Evolutionary conservation across 805 yeast genomes (phyloP).

Genomic region (Ogataea pignaliae): DNA sequence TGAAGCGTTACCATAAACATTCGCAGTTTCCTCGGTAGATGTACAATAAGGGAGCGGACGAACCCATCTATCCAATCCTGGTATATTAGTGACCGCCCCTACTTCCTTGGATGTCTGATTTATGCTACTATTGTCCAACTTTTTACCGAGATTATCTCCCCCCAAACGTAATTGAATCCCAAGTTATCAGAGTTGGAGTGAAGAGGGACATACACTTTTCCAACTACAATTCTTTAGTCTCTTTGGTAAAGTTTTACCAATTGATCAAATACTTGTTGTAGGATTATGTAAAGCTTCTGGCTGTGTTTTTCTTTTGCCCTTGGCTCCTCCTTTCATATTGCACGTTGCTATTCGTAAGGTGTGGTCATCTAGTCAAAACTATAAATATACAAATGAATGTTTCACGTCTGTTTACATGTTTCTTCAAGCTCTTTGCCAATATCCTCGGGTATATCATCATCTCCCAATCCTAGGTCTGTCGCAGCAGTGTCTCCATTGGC

Average conservation of each 20-base stretch:
- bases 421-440: conserved; percentile 51
- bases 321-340: background rate
- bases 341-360: too few relatives aligned
- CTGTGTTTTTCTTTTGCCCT: background rate
- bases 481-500: conserved; percentile 10
- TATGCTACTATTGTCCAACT: background rate
- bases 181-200: too few relatives aligned
- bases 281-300: background rate
- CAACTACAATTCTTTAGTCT: background rate
- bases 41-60: conserved; percentile 49
- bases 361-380: too few relatives aligned
- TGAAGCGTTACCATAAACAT: conserved; percentile 74
- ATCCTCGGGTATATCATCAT: conserved; percentile 51
- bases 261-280: background rate
- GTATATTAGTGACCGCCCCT: conserved; percentile 82
- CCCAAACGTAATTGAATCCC: too few relatives aligned
- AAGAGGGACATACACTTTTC: too few relatives aligned
- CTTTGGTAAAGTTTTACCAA: conserved; percentile 1
- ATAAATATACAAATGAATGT: too few relatives aligned
- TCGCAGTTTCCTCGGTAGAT: conserved; percentile 97
- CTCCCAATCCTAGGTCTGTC: conserved; percentile 33
- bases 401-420: conserved; percentile 43
- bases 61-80: conserved; percentile 59
- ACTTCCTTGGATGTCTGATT: conserved; percentile 94
- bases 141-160: too few relatives aligned